phyloP scores from a whole-genome alignment of 139 green algal species.

The Marvania coccoides region DNA sequence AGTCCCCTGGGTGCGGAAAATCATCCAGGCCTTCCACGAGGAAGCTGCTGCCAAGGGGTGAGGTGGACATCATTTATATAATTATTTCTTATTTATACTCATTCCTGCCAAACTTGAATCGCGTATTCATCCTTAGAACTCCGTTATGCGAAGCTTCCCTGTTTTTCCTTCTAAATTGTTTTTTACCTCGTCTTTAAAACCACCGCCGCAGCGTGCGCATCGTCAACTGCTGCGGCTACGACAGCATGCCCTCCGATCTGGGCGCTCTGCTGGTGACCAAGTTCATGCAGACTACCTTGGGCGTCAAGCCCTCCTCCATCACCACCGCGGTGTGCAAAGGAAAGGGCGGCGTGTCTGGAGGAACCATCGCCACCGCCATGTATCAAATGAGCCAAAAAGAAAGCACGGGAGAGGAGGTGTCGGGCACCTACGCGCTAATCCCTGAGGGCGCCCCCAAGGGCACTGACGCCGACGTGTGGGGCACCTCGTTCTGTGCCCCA shows the following conservation, averaged over 20 bases:
- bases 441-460: neutral
- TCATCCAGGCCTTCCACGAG: conserved; percentile 52
- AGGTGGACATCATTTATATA: conserved; percentile 39
- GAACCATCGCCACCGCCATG: conserved; percentile 45
- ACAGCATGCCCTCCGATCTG: conserved; percentile 81
- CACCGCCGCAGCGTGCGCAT: conserved; percentile 26
- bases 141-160: neutral
- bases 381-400: neutral
- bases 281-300: conserved; percentile 36
- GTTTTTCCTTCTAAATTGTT: neutral
- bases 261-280: conserved; percentile 50
- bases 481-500: neutral
- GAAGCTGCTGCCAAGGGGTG: conserved; percentile 42
- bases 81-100: neutral
- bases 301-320: conserved; percentile 32
- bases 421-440: conserved; percentile 9
- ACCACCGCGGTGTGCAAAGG: conserved; percentile 20
- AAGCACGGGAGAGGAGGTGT: neutral
- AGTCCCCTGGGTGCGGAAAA: conserved; percentile 50
- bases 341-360: conserved; percentile 47
- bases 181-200: neutral
- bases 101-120: neutral
- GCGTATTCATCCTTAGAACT: neutral
- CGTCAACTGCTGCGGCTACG: conserved; percentile 79
- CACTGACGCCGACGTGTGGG: conserved; percentile 23